phyloP scores from a whole-genome alignment of 176 grass and related monocot genomes.

The Chrysopogon serrulatus region DNA sequence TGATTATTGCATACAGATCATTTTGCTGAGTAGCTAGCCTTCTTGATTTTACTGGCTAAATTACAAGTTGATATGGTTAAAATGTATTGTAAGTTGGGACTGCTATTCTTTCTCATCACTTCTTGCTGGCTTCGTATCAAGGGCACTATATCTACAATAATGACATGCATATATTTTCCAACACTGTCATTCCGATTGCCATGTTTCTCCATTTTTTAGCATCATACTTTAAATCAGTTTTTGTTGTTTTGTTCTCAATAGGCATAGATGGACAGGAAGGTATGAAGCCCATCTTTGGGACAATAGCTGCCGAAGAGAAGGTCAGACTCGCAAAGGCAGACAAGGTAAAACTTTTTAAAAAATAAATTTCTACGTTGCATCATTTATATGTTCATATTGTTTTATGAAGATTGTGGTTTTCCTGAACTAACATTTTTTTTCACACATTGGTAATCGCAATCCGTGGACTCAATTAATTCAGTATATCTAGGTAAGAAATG shows the following conservation, averaged over 20 bases:
- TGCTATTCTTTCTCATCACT: background rate
- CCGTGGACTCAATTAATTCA: too few relatives aligned
- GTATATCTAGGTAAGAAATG: too few relatives aligned
- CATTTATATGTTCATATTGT: background rate
- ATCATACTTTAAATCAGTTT: too few relatives aligned
- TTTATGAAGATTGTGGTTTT: background rate
- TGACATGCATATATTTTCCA: background rate
- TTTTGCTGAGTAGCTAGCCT: background rate
- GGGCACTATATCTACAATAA: background rate
- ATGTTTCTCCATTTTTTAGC: background rate
- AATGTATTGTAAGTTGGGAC: background rate
- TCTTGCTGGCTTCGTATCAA: background rate
- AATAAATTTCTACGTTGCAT: background rate
- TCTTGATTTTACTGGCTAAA: background rate
- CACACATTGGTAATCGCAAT: background rate
- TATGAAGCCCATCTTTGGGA: too few relatives aligned
- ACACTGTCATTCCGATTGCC: too few relatives aligned
- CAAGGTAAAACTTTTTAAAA: slow-evolving; percentile 37
- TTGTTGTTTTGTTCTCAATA: too few relatives aligned
- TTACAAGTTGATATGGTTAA: background rate
- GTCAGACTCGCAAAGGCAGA: slow-evolving; percentile 71
- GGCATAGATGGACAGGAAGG: too few relatives aligned
- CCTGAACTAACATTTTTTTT: background rate
- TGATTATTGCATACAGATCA: background rate
- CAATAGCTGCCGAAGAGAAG: slow-evolving; percentile 80